Conservation (phyloP, 257 asterid species). For the Lycium barbarum region DNA sequence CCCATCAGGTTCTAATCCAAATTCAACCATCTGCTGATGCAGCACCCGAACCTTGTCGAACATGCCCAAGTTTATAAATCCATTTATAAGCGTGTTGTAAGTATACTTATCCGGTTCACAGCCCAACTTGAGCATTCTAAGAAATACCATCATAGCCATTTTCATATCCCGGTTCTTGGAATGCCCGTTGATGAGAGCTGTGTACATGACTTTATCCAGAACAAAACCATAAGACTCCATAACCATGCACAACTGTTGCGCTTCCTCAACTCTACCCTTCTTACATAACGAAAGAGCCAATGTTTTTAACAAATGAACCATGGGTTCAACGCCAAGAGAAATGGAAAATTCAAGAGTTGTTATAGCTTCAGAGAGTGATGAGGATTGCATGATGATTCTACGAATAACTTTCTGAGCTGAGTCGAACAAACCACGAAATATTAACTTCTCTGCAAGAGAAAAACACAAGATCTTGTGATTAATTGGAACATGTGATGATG, state of each 20-base stretch:
- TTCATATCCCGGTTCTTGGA: constrained; percentile 60
- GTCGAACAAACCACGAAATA: constrained; percentile 49
- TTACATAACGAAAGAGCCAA: constrained; percentile 53
- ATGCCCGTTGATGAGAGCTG: constrained; percentile 55
- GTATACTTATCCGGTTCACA: constrained; percentile 58
- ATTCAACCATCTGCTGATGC: constrained; percentile 51
- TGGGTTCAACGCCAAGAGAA: constrained; percentile 52
- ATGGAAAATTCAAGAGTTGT: constrained; percentile 48
- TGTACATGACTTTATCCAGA: constrained; percentile 56
- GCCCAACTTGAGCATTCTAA: constrained; percentile 62
- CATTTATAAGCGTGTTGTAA: constrained; percentile 58
- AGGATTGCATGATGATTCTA: constrained; percentile 48
- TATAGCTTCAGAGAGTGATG: constrained; percentile 47
- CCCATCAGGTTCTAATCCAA: constrained; percentile 53
- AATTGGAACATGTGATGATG: constrained; percentile 28
- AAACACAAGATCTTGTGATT: constrained; percentile 47
- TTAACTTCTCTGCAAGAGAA: constrained; percentile 50
- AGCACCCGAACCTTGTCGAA: constrained; percentile 50
- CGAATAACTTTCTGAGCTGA: constrained; percentile 56
- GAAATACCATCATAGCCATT: constrained; percentile 65
- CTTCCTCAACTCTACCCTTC: constrained; percentile 60
- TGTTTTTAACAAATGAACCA: constrained; percentile 54
- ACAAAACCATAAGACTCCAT: constrained; percentile 57
- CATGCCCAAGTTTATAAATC: constrained; percentile 57
- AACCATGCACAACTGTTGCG: constrained; percentile 52